Conservation (phyloP, 148 eudicot genomes). For the Rhododendron vialii region DNA sequence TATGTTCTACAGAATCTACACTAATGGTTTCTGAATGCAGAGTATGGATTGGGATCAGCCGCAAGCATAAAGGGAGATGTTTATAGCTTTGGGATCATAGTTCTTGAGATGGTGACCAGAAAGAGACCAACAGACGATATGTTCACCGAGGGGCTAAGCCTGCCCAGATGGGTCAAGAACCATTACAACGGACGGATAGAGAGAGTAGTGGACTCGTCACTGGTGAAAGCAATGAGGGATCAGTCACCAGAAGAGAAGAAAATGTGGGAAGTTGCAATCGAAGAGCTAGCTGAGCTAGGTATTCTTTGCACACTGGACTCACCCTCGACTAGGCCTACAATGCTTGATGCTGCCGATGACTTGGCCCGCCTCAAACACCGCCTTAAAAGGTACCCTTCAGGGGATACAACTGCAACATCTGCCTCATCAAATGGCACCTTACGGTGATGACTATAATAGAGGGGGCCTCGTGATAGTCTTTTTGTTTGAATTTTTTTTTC, state of each 20-base stretch:
- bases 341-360: slow-evolving; percentile 42
- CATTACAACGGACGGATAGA: slow-evolving; percentile 31
- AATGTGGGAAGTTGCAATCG: slow-evolving; percentile 35
- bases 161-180: slow-evolving; percentile 34
- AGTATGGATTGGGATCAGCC: slow-evolving; percentile 33
- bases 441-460: neutral
- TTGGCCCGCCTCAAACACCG: slow-evolving; percentile 19
- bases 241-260: slow-evolving; percentile 29
- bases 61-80: slow-evolving; percentile 43
- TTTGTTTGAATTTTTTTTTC: no score
- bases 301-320: slow-evolving; percentile 35
- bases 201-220: slow-evolving; percentile 22
- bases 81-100: slow-evolving; percentile 40
- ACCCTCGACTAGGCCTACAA: slow-evolving; percentile 34
- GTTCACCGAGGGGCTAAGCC: slow-evolving; percentile 29
- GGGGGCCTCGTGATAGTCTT: neutral
- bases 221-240: slow-evolving; percentile 22
- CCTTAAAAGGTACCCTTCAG: slow-evolving; percentile 14
- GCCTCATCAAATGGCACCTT: slow-evolving; percentile 12
- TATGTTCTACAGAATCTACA: neutral
- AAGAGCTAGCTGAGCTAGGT: slow-evolving; percentile 31
- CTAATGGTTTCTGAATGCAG: slow-evolving; percentile 12
- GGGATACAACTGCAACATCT: slow-evolving; percentile 31
- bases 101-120: slow-evolving; percentile 41
- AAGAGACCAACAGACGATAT: slow-evolving; percentile 40